Evolutionary conservation across 345 rosid species (phyloP), one percentile per base, ranked within the genome.

Genomic region (Draba incana): DNA sequence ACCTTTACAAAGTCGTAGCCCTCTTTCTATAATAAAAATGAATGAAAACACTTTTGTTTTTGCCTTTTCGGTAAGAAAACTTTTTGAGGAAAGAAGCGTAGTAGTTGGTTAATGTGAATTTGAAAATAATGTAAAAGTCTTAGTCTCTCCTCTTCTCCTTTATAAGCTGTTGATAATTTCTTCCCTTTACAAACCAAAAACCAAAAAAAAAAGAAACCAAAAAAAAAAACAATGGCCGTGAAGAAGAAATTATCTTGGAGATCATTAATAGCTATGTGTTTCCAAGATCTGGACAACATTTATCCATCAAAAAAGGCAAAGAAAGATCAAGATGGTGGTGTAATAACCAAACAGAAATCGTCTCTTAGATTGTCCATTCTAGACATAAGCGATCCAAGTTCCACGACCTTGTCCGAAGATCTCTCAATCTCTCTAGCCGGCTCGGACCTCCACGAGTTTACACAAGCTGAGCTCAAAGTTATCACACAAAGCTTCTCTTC

Each of bases 351-450:
- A 65, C 90, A 85, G 47, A 60, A 54, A 31, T 89, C 98, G 3
- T 80, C 82, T 41, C 84, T 66, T 2, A 75, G 96, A 71, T 28
- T 87, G 57, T 81, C 85, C 1, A 12, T 89, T 30, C 50, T 83
- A 20, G 98, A 92, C 70, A 76, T 87, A 74, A 89, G 98, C 60
- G 69, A 87, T 53, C 83, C 96, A 5, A 74, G 88, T 70, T 77
- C 88, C 5, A 53, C 68, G 1, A 81, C 78, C 4, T 57, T 84
- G 5, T 86, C 94, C 0, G 94, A 80, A 57, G 98, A 92, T 71
- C 86, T 92, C 3, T 89, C 98, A 2, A 63, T 77, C 4, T 92
- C 98, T 63, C 90, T 92, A 1, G 94, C 89, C 4, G 94, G 96
- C 16, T 87, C 98, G 0, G 84, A 92, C 35, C 88, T 92, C 68